Base-by-base conservation (phyloP, 2,329 filamentous ascomycete species). In the Lachnellula subtilissima region DNA sequence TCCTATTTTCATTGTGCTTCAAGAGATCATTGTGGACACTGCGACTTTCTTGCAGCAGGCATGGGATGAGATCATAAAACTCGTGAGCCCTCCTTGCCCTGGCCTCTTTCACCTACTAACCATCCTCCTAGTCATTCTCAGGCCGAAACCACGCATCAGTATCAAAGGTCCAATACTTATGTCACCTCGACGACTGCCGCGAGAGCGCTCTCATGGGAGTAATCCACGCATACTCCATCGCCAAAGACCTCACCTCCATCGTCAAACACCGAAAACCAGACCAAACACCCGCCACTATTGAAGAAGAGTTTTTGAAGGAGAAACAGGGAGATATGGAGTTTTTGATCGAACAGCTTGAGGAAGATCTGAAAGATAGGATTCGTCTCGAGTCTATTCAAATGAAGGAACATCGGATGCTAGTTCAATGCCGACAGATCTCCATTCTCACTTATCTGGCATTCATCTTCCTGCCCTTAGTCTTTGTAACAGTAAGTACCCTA, bases 391-490 rank as follows among this genome's bases (percentile, higher is more conserved):
- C 11, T 5, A 35, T 56, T n/a, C 46, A 57, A 52, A 57, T 60
- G 50, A 60, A 60, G 42, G 57, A 57, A 19, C 50, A 52, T 22
- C 32, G 54, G 23, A 55, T 57, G 50, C 35, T 60, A 35, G 9
- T 43, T 15, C 52, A 55, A 40, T 57, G 52, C 25, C 40, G 48
- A 19, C 54, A 60, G 42, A 51, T 60, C 19, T 52, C 50, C 19
- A 28, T 40, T 12, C 40, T 60, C 7, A 55, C 51, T 47, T 50
- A 32, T 28, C 35, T 55, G 23, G 35, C 43, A 23, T 39, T 42
- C 19, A 25, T 55, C 23, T 60, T 50, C 25, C 52, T 60, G 9
- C 57, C 57, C 9, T 19, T 60, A 1, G 46, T 42, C 4, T 50
- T 57, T 12, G n/a, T 55, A 12, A 54, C 55, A 46, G 57, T 60